A percentile compares a stretch with the other conserved stretches of the same genome.
Conservation (phyloP, 1,284 basidiomycete genomes). For the Amylostereum chailletii region DNA sequence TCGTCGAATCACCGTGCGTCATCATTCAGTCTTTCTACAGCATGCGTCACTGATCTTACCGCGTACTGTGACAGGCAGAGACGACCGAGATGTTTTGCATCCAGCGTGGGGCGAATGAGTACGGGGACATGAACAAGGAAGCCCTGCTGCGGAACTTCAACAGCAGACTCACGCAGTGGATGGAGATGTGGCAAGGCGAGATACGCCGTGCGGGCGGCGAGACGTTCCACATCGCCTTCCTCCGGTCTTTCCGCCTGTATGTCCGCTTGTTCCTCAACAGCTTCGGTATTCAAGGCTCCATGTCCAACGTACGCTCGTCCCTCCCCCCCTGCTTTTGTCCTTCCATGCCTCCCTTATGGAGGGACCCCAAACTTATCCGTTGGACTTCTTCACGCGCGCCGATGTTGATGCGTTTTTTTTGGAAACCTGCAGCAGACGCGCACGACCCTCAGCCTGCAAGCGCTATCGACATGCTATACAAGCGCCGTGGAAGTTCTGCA, state of each 20-base stretch:
- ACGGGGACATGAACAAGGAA: slow-evolving; percentile 56
- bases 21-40: not conserved
- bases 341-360: too few relatives aligned
- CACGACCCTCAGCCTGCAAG: slow-evolving; percentile 51
- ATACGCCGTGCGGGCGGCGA: slow-evolving; percentile 61
- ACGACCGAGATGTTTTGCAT: slow-evolving; percentile 66
- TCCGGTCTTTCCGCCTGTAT: slow-evolving; percentile 67
- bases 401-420: not conserved
- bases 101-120: slow-evolving; percentile 32
- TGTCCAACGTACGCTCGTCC: slow-evolving; percentile 37
- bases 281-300: slow-evolving; percentile 61
- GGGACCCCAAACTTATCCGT: too few relatives aligned
- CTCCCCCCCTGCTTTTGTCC: not conserved
- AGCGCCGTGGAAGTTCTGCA: slow-evolving; percentile 62
- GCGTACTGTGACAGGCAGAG: slow-evolving; percentile 40
- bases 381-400: too few relatives aligned
- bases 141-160: slow-evolving; percentile 64
- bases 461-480: slow-evolving; percentile 60
- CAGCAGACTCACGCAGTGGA: slow-evolving; percentile 60
- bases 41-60: too few relatives aligned
- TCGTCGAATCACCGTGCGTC: slow-evolving; percentile 62
- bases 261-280: slow-evolving; percentile 75
- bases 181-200: slow-evolving; percentile 56
- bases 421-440: slow-evolving; percentile 22
- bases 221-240: slow-evolving; percentile 63